Evolutionary conservation across 257 asterid species (phyloP).

Genomic region (Hygrophila difformis): DNA sequence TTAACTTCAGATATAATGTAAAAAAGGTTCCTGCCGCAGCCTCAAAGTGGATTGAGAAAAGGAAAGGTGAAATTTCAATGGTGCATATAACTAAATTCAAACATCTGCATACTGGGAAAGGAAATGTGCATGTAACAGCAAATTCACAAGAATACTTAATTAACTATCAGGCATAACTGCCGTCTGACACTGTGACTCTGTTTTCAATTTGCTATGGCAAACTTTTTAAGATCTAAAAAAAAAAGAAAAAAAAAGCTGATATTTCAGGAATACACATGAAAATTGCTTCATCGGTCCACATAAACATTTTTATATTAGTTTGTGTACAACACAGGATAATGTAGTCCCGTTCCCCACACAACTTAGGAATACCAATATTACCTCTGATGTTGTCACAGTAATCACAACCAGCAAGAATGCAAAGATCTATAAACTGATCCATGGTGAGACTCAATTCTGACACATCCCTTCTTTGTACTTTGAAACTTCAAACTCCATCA

Average conservation of each 20-base stretch:
- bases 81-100: neutral
- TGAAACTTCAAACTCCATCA: slow-evolving; percentile 91
- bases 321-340: neutral
- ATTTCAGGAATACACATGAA: no score
- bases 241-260: no score
- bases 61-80: no score
- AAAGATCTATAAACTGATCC: slow-evolving; percentile 97
- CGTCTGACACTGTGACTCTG: no score
- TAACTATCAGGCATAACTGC: no score
- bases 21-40: neutral
- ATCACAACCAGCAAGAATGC: slow-evolving; percentile 96
- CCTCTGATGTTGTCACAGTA: slow-evolving; percentile 96
- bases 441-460: slow-evolving; percentile 78
- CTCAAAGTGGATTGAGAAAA: neutral
- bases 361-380: slow-evolving; percentile 18
- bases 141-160: no score
- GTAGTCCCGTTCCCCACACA: neutral
- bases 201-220: no score
- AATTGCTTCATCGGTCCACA: neutral
- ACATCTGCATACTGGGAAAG: no score
- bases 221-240: no score
- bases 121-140: no score
- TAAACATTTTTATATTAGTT: neutral
- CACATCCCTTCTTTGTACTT: slow-evolving; percentile 84
- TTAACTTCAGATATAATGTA: neutral